Base-by-base conservation (phyloP, 805 yeast genomes). In the Wickerhamomyces queroliae region DNA sequence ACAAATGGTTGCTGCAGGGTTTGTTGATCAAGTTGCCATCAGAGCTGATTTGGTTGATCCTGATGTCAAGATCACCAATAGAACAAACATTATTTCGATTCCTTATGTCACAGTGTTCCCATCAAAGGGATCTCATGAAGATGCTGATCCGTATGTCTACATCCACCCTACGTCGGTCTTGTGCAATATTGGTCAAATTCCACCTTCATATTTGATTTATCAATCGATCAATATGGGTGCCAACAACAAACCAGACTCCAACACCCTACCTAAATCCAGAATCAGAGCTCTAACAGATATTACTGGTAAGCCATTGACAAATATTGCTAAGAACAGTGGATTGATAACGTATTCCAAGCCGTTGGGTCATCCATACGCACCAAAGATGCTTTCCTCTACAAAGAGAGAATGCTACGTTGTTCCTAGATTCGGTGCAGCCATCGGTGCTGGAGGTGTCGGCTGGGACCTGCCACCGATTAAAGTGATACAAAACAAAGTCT, bases 1-100 rank as follows among this genome's bases (percentile, higher is more conserved):
- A 54, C 99, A 93, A 62, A 90, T 93, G 79, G 69, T 91, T 4
- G 76, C 96, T 6, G 82, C 97, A 0, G 99, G 98, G 0, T 93
- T 85, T 52, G 71, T 93, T 29, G 99, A 93, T 59, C 95, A 86
- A 55, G 74, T 91, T 18, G 95, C 95, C 2, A 74, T 87, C 13
- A 70, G 98, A 45, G 90, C 87, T 1, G 97, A 90, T 53, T 49
- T 78, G 24, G 62, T 79, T 7, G 78, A 85, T 16, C 67, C 79
- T 1, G 95, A 84, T 16, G 68, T 78, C 7, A 67, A 62, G 35
- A 61, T 82, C 4, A 66, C 82, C 2, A 83, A 82, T 44, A 79
- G 72, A 37, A 66, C 82, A 5, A 67, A 64, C 31, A 69, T 82
- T 29, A 72, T 69, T 39, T 74, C 69, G 41, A 68, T 86, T 12